Evolutionary conservation across 139 green algal species (phyloP).

Genomic region (Chlamydomonas sp.): DNA sequence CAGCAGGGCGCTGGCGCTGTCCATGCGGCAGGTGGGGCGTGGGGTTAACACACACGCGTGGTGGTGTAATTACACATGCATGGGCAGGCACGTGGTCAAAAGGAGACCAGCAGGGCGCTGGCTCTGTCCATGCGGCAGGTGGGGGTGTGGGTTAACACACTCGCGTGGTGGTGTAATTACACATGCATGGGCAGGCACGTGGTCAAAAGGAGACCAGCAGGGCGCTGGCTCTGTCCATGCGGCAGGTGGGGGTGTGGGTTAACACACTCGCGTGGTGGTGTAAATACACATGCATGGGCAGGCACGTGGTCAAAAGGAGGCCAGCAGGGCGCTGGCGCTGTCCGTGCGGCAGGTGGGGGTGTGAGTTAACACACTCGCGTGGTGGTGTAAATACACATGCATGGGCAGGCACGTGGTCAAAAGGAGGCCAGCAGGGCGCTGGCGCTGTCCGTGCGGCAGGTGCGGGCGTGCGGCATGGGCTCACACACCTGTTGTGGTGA

Average conservation of each 20-base stretch:
- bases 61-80: slow-evolving; percentile 46
- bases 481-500: neutral
- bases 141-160: neutral
- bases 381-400: slow-evolving; percentile 17
- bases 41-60: neutral
- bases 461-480: neutral
- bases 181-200: slow-evolving; percentile 59
- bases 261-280: neutral
- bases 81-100: slow-evolving; percentile 59
- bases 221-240: slow-evolving; percentile 50
- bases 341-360: slow-evolving; percentile 29
- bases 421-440: slow-evolving; percentile 50
- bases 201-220: slow-evolving; percentile 56
- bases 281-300: slow-evolving; percentile 45
- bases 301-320: slow-evolving; percentile 61
- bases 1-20: slow-evolving; percentile 46
- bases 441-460: slow-evolving; percentile 32
- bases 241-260: neutral
- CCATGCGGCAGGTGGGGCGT: slow-evolving; percentile 25
- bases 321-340: slow-evolving; percentile 49
- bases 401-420: slow-evolving; percentile 57
- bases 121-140: slow-evolving; percentile 43
- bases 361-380: neutral
- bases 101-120: slow-evolving; percentile 55
- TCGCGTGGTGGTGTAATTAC: neutral